Evolutionary conservation across 2,329 filamentous ascomycete species (phyloP), one percentile per base, ranked within the genome.

Genomic region (Colletotrichum salicis): DNA sequence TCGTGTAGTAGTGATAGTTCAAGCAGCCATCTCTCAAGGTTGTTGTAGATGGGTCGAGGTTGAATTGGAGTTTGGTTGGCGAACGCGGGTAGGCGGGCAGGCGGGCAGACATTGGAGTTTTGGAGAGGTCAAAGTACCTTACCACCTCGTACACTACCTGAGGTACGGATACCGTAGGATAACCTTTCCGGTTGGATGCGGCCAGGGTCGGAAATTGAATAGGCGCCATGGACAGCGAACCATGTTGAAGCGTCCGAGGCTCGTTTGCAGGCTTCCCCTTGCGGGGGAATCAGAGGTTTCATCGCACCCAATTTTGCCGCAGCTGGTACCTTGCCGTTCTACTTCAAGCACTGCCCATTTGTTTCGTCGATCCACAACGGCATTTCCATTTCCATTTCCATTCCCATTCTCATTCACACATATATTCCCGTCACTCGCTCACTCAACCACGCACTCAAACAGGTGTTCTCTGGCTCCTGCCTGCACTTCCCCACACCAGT

Each of bases 81-180:
- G 37, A 15, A 19, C 31, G 37, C 37, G 37, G 37, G 37, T 19
- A 41, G 37, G 37, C 37, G 37, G 37, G 37, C 41, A 29, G 37
- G 62, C 62, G 63, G 59, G 56, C 67, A 52, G 56, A 51, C 35
- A 35, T 64, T 70, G 63, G 58, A 71, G 11, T 29, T 37, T 64
- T 70, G 63, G 58, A 71, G 11, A 56, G 51, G 15, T 41, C 15
- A 8, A 1, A 41, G 37, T 41, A 41, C 37, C 27, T 29, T 29
- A 29, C 27, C 27, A 29, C 27, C 4, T 29, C 27, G 27, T 29
- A 29, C 27, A 29, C 27, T 29, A 29, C 27, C 27, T 29, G 27
- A 29, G 27, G 27, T 29, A 29, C 27, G 27, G 27, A 29, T 29
- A 29, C 27, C 27, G 27, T 29, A 15, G 37, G 37, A 41, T 41